Base-by-base conservation (phyloP, 495 filamentous ascomycete species). In the Aspergillus sclerotiicarbonarius region DNA sequence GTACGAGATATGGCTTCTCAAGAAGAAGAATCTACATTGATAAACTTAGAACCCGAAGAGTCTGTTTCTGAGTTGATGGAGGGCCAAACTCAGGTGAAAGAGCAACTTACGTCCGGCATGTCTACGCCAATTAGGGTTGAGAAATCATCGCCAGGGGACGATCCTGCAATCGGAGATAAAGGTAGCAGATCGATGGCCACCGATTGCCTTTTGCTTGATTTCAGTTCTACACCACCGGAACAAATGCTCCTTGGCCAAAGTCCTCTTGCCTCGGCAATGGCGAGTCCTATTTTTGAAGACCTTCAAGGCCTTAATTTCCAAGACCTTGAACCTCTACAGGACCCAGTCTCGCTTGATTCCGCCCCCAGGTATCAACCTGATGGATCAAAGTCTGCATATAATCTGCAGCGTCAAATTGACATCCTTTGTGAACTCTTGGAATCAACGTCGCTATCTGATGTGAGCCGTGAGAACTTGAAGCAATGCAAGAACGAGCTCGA, bases 231-330 rank as follows among this genome's bases (percentile, higher is more conserved):
- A 16, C 53, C 60, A 44, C 58, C 64, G 10, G 8, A 49, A 6
- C 19, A 54, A 8, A 18, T 32, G 15, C 16, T 19, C 8, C 2
- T 13, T 35, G 25, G 13, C 12, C 7, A 15, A 13, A 49, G 29
- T 20, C 9, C 35, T 13, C 8, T 21, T 13, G 16, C 44, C 25
- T 6, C 20, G 25, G 15, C 29, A 16, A 33, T 56, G 37, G 41
- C 43, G 51, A 68, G 61, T 16, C 66, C 66, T 29, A 51, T 51
- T 0, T 41, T 62, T 35, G 46, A 52, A 44, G 62, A 65, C 35
- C 51, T 68, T 35, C 20, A 64, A 48, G 66, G 66, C 4, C 35
- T 68, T 15, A 63, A 3, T 19, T 68, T 65, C 8, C 16, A 56
- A 53, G 18, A 52, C 15, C 15, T 10, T n/a, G 19, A 31, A 44